Base-by-base conservation (phyloP, 1,139 yeast genomes). In the Zygotorulaspora mrakii region DNA sequence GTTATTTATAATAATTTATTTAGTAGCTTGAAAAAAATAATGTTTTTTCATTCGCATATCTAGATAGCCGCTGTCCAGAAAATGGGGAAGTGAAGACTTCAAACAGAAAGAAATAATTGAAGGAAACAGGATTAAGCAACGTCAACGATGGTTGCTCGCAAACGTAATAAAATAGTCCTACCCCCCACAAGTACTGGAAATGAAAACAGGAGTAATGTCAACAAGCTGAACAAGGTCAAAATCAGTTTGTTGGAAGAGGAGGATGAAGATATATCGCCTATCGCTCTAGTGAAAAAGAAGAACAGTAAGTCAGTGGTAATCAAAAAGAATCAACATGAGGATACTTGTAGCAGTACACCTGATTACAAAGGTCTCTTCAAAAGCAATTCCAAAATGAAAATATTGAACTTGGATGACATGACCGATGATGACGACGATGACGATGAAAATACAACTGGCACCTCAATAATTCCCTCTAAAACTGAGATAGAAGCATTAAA, bases 361-460 rank as follows among this genome's bases (percentile, higher is more conserved):
- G 9, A 20, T 20, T 20, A 20, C 22, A 12, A 11, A 12, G 33
- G 18, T 8, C 10, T 22, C 2, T 11, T 10, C 18, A 31, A 28
- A 14, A 39, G 22, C 21, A 25, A 26, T 8, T 18, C 26, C 8
- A 18, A 31, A 5, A 8, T 24, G 4, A 31, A 20, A 9, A 37
- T 46, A 7, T 21, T 47, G 38, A 47, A 47, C 17, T 28, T 47
- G 17, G 51, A 47, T 25, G 49, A 47, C 31, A 36, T 47, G 44
- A 39, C 23, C 12, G 37, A 31, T 10, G 38, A 34, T 13, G 27
- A 27, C 9, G 35, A 33, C 23, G 22, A 26, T 14, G 18, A 29
- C 17, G 17, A 6, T n/a, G 33, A 26, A 9, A 13, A 23, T 7
- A 7, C 13, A 5, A 9, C n/a, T 18, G 13, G n/a, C 16, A 27